These are phyloP conservation scores for Wickerhamiella galacta DNA, from an alignment of 805 yeast species.

Conservation along the genomic window DNA sequence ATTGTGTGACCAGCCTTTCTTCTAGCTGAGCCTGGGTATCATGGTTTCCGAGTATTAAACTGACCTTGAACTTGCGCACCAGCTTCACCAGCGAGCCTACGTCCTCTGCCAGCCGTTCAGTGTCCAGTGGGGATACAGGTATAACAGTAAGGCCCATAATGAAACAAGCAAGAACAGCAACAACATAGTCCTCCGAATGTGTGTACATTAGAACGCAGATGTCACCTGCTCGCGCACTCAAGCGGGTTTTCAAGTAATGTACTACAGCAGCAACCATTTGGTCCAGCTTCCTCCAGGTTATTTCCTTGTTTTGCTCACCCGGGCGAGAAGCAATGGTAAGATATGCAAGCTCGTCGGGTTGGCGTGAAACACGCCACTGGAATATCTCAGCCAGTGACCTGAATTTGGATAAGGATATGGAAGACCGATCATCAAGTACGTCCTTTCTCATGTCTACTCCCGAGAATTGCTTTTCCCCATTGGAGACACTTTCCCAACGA, in stretches of 20 bases:
- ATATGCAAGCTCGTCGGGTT: slow-evolving; percentile 70
- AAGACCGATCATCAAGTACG: slow-evolving; percentile 64
- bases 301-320: slow-evolving; percentile 31
- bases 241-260: slow-evolving; percentile 50
- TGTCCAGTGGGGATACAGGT: slow-evolving; percentile 57
- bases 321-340: slow-evolving; percentile 25
- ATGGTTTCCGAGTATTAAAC: slow-evolving; percentile 57
- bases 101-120: slow-evolving; percentile 55
- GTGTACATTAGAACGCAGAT: slow-evolving; percentile 69
- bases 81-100: slow-evolving; percentile 46
- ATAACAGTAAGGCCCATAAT: slow-evolving; percentile 64
- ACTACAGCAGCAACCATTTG: slow-evolving; percentile 60
- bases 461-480: slow-evolving; percentile 59
- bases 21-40: slow-evolving; percentile 59
- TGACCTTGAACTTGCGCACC: slow-evolving; percentile 52
- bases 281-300: slow-evolving; percentile 72
- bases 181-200: slow-evolving; percentile 68
- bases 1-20: slow-evolving; percentile 45
- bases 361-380: slow-evolving; percentile 58
- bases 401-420: slow-evolving; percentile 59
- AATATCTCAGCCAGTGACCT: slow-evolving; percentile 53
- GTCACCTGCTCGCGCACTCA: slow-evolving; percentile 48
- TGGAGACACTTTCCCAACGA: slow-evolving; percentile 42
- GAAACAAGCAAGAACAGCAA: slow-evolving; percentile 76
- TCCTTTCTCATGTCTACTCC: slow-evolving; percentile 62